Percentiles rank a stretch among this genome's conserved stretches.
Evolutionary conservation across 1,284 basidiomycete genomes (phyloP).

Genomic region (Golubevia sp.): DNA sequence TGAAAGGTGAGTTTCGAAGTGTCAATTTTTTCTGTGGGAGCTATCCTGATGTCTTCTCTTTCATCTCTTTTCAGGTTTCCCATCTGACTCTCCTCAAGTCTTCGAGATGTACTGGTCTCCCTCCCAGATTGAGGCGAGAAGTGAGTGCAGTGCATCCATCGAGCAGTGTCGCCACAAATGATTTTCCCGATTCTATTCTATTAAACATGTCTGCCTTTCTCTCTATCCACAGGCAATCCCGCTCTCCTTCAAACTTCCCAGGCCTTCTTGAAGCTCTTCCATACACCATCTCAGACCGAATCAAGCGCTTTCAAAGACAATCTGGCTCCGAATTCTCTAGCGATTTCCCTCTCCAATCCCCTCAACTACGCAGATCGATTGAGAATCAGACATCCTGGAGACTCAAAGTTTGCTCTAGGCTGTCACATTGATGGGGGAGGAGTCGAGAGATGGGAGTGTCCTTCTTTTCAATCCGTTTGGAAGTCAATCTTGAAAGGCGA

Average conservation of each 20-base stretch:
- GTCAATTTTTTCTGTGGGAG: too few relatives aligned
- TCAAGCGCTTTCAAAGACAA: neutral
- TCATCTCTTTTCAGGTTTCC: constrained; percentile 23
- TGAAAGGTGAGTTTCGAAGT: constrained; percentile 21
- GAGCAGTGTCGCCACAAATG: too few relatives aligned
- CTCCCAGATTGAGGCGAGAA: constrained; percentile 26
- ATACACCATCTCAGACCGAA: constrained; percentile 15
- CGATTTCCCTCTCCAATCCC: constrained; percentile 69
- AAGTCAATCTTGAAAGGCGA: constrained; percentile 67
- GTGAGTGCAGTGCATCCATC: neutral
- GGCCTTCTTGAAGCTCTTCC: constrained; percentile 31
- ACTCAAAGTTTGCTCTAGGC: constrained; percentile 72
- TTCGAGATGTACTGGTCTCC: constrained; percentile 44
- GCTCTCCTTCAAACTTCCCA: constrained; percentile 21
- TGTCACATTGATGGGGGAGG: constrained; percentile 78
- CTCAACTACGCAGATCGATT: constrained; percentile 77
- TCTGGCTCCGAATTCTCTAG: constrained; percentile 22
- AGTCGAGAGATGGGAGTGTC: constrained; percentile 79
- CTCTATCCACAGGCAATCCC: constrained; percentile 16
- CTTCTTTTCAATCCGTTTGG: constrained; percentile 69
- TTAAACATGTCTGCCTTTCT: neutral
- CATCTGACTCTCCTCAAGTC: constrained; percentile 37
- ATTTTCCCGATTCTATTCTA: too few relatives aligned
- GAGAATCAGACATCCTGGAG: constrained; percentile 75
- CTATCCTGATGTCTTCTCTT: constrained; percentile 19